Evolutionary conservation across 176 grass and related monocot genomes (phyloP).

Genomic region (Oryza meyeriana): DNA sequence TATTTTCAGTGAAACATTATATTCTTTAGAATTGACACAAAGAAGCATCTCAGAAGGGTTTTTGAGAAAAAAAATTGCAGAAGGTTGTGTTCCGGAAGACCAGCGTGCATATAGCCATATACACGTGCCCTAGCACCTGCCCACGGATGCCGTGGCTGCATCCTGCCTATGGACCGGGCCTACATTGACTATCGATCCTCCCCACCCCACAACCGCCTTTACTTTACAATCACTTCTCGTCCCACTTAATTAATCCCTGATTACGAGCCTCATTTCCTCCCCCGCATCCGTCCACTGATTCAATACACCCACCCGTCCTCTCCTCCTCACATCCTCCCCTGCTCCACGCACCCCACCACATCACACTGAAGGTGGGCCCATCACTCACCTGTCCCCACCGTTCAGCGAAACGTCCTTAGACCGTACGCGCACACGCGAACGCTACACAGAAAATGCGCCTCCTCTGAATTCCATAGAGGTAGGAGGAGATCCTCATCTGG

Average conservation of each 20-base stretch:
- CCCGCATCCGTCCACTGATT: not conserved
- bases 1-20: no score
- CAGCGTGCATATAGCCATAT: no score
- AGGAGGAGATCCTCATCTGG: not conserved
- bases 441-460: not conserved
- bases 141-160: not conserved
- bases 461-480: not conserved
- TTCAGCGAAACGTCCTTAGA: not conserved
- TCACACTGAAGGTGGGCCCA: not conserved
- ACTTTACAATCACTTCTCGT: not conserved
- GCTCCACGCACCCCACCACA: not conserved
- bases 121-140: not conserved
- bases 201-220: not conserved
- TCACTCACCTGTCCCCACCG: accelerated
- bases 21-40: no score
- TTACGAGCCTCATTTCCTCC: not conserved
- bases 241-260: not conserved
- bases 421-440: not conserved
- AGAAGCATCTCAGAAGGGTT: no score
- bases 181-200: not conserved
- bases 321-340: not conserved
- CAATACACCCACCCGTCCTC: not conserved
- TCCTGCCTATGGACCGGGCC: not conserved
- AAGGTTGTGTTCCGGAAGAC: no score
- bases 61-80: no score